These are phyloP conservation scores for Amanita brunnescens DNA, from an alignment of 768 basidiomycete species.

Conservation along the genomic window DNA sequence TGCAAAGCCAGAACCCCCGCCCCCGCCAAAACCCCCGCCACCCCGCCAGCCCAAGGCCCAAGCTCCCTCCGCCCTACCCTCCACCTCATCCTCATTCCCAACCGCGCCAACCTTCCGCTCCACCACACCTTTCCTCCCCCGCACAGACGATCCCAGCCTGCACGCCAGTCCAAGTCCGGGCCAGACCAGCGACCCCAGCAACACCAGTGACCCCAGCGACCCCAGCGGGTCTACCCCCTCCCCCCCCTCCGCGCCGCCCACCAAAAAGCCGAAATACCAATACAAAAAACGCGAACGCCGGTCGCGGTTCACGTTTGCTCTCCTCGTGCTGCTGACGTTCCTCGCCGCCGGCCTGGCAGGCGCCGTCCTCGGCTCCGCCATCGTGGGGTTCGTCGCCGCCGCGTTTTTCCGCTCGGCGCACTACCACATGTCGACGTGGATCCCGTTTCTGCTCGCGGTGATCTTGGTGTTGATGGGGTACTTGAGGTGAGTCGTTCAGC, in stretches of 20 bases:
- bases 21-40: slow-evolving; percentile 1
- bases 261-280: neutral
- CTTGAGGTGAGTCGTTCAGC: slow-evolving; percentile 23
- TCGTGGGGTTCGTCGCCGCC: slow-evolving; percentile 36
- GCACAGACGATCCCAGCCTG: neutral
- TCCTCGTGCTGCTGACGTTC: slow-evolving; percentile 37
- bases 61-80: slow-evolving; percentile 10
- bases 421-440: slow-evolving; percentile 49
- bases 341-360: slow-evolving; percentile 33
- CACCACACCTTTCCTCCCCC: neutral
- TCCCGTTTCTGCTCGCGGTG: slow-evolving; percentile 36
- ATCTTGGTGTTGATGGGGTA: slow-evolving; percentile 34
- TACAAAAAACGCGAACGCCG: slow-evolving; percentile 26
- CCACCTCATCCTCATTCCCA: slow-evolving; percentile 4
- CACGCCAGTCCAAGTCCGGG: too few species aligned
- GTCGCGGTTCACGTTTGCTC: slow-evolving; percentile 37
- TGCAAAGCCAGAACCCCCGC: neutral
- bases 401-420: slow-evolving; percentile 36
- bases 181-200: too few species aligned
- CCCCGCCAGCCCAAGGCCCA: slow-evolving; percentile 6
- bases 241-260: neutral
- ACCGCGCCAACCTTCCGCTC: neutral
- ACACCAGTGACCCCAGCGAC: neutral
- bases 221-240: neutral
- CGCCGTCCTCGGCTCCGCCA: slow-evolving; percentile 36